Percentiles rank a stretch among this genome's conserved stretches.
These are phyloP conservation scores for Raffaelea arxii DNA, from an alignment of 2,329 filamentous ascomycete genomes.

Conservation along the genomic window DNA sequence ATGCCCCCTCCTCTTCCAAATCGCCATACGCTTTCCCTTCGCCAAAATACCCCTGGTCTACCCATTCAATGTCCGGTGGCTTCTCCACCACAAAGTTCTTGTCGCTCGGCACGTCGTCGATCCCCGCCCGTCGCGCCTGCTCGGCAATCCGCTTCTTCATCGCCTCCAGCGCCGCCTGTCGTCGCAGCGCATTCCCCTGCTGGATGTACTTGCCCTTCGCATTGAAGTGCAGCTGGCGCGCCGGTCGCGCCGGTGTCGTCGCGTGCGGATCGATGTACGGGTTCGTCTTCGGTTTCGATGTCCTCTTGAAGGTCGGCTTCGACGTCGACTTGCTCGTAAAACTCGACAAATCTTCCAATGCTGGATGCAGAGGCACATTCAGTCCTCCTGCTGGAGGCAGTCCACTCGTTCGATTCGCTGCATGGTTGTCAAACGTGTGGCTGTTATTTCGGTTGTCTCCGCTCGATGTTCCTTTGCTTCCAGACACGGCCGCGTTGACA, in stretches of 20 bases:
- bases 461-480: neutral
- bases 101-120: conserved; percentile 87
- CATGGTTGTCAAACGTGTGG: conserved; percentile 34
- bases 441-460: conserved; percentile 34
- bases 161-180: conserved; percentile 79
- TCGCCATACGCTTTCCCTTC: conserved; percentile 64
- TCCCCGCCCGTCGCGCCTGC: conserved; percentile 77
- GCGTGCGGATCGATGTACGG: neutral
- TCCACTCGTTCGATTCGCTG: conserved; percentile 6
- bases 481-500: conserved; percentile 59
- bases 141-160: conserved; percentile 92
- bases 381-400: conserved; percentile 45
- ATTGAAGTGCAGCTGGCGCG: conserved; percentile 79
- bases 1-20: conserved; percentile 51
- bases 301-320: conserved; percentile 13
- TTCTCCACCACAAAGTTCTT: conserved; percentile 78
- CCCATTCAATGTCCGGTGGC: conserved; percentile 91
- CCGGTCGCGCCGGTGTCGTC: conserved; percentile 51
- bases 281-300: conserved; percentile 4
- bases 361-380: conserved; percentile 69
- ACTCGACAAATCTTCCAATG: conserved; percentile 50
- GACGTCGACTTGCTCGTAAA: conserved; percentile 30
- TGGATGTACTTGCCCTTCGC: conserved; percentile 96
- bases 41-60: conserved; percentile 76
- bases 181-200: conserved; percentile 79